Conservation (phyloP, 345 rosid genomes). For the Punica granatum region DNA sequence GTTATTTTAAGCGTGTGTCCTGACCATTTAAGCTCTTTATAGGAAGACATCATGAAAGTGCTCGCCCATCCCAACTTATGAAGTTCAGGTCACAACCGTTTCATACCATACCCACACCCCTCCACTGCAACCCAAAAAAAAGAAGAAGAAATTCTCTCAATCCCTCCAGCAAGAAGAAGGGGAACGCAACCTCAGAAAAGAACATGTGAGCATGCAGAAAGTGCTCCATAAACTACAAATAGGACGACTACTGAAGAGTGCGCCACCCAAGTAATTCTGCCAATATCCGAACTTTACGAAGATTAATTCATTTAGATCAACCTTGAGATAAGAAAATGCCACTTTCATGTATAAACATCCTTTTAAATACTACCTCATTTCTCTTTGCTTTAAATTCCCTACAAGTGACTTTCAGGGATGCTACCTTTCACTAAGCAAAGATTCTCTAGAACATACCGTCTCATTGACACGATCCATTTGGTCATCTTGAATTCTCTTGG, state of each 20-base stretch:
- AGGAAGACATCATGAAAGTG: too few species aligned
- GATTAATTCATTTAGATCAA: not conserved
- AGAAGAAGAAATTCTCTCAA: not conserved
- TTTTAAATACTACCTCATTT: not conserved
- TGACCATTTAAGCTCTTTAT: not conserved
- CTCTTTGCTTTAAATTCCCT: not conserved
- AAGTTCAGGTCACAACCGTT: too few species aligned
- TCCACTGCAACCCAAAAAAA: not conserved
- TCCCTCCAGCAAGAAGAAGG: not conserved
- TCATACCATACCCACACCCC: too few species aligned
- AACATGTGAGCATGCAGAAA: not conserved
- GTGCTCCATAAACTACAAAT: not conserved
- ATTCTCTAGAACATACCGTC: slow-evolving; percentile 53
- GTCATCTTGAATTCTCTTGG: slow-evolving; percentile 65
- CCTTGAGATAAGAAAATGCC: not conserved
- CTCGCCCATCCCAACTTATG: too few species aligned
- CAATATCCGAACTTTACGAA: not conserved
- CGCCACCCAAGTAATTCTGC: not conserved
- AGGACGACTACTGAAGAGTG: not conserved
- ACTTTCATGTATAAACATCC: not conserved
- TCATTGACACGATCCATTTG: slow-evolving; percentile 49
- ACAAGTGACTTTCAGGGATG: slow-evolving; percentile 13
- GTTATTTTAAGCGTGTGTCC: not conserved
- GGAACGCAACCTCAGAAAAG: not conserved
- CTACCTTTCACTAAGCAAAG: slow-evolving; percentile 8